Base-by-base conservation (phyloP, 108 stramenopile genomes). In the Pseudonitzschia multiseries region DNA sequence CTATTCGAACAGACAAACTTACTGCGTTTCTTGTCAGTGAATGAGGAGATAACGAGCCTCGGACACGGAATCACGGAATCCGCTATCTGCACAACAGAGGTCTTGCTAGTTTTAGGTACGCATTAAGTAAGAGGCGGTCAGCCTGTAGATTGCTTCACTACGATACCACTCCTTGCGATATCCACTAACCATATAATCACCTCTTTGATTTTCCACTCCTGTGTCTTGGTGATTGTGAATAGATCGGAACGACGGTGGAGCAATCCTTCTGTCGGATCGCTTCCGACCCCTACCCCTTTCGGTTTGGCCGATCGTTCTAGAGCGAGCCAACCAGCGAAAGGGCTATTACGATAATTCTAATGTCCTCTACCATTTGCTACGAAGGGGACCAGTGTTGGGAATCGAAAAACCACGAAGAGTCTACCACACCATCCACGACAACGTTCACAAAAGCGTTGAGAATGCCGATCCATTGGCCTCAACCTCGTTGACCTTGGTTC, bases 21-120 rank as follows among this genome's bases (percentile, higher is more conserved):
- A 6, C 44, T 67, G 28, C 21, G 44, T 17, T 22, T 67, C 44
- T 18, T 67, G 18, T 44, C 66, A 4, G 21, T 67, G 10, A 13
- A 67, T 21, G 66, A 51, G 8, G 66, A 67, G 66, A 22, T 67
- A 28, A 27, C 46, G 28, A 67, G 46, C 44, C 46, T 67, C 15
- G 66, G 66, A 50, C 43, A 50, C 28, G 66, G 66, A 22, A 67
- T 67, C 5, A 67, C 66, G 14, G 66, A 67, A 67, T 67, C 66
- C 21, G 22, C 22, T 2, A 0, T 50, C 8, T 67, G 66, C 36
- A 67, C 66, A 0, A 67, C 66, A 24, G 46, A 67, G 36, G 26
- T 50, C 18, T 50, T 67, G 28, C 28, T 67, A 15, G 46, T 27
- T 17, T 21, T 67, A 50, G 61, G 61, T 62, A 40, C n/a, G 61